Percentiles rank a stretch among this genome's conserved stretches.
Evolutionary conservation across 2,329 filamentous ascomycete species (phyloP).

Genomic region (Graphilbum sp.): DNA sequence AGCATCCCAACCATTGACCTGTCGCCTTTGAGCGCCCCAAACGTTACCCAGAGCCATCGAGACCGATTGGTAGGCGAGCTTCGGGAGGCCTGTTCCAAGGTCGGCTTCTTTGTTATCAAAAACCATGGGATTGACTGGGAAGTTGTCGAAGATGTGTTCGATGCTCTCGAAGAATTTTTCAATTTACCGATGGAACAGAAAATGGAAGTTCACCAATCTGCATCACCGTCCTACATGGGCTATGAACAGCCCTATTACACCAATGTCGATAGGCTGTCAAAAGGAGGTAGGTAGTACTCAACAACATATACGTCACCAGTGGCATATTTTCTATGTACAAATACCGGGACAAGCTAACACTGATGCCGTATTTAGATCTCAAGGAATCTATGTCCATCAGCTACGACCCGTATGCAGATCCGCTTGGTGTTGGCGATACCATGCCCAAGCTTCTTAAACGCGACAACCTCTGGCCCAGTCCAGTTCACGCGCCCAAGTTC

Average conservation of each 20-base stretch:
- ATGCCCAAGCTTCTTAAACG: neutral
- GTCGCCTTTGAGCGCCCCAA: neutral
- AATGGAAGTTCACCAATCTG: neutral
- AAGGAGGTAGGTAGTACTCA: neutral
- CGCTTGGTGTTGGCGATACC: neutral
- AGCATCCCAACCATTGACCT: conserved; percentile 1
- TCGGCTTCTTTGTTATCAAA: conserved; percentile 1
- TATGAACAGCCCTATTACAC: conserved; percentile 2
- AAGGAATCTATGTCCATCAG: neutral
- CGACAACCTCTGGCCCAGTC: neutral
- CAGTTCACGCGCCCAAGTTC: neutral
- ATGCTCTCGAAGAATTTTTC: conserved; percentile 1
- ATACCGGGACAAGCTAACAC: no score
- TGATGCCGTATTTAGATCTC: neutral
- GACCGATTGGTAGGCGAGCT: neutral
- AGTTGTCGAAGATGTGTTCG: neutral
- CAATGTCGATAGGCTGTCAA: neutral
- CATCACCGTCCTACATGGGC: neutral
- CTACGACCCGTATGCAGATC: neutral
- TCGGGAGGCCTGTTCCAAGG: neutral
- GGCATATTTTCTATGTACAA: no score
- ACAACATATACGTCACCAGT: neutral
- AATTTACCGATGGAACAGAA: neutral
- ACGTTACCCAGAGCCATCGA: neutral
- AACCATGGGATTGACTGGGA: conserved; percentile 1